These are phyloP conservation scores for Avicennia marina DNA, from an alignment of 257 asterid species.

Conservation along the genomic window DNA sequence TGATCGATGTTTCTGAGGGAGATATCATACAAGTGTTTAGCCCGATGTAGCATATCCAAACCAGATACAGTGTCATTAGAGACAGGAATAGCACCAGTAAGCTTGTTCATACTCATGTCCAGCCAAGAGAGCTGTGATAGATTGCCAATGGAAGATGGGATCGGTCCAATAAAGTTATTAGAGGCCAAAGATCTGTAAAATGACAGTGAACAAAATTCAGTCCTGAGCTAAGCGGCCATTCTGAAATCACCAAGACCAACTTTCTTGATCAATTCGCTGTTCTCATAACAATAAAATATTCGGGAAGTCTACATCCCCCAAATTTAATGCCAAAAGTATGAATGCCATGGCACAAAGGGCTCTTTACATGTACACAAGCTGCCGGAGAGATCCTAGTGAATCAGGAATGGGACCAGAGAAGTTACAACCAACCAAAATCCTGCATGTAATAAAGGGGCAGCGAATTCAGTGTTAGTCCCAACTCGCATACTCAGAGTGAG, in stretches of 20 bases:
- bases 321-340: background rate
- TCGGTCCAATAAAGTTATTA: constrained; percentile 64
- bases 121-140: constrained; percentile 73
- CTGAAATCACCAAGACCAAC: background rate
- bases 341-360: constrained; percentile 3
- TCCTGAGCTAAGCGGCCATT: background rate
- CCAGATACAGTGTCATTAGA: constrained; percentile 48
- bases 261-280: background rate
- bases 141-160: constrained; percentile 76
- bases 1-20: background rate
- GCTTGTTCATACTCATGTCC: constrained; percentile 66
- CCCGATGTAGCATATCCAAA: constrained; percentile 53
- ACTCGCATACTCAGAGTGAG: constrained; percentile 9
- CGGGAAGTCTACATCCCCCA: background rate
- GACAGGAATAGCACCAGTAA: constrained; percentile 71
- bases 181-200: constrained; percentile 54
- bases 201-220: background rate
- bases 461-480: constrained; percentile 6
- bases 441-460: constrained; percentile 26
- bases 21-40: constrained; percentile 65
- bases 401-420: constrained; percentile 83
- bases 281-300: background rate
- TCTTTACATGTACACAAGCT: constrained; percentile 66
- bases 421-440: constrained; percentile 83
- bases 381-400: constrained; percentile 68